Evolutionary conservation across 805 yeast species (phyloP), one percentile per base, ranked within the genome.

Genomic region (Sugiyamaella lignohabitans): DNA sequence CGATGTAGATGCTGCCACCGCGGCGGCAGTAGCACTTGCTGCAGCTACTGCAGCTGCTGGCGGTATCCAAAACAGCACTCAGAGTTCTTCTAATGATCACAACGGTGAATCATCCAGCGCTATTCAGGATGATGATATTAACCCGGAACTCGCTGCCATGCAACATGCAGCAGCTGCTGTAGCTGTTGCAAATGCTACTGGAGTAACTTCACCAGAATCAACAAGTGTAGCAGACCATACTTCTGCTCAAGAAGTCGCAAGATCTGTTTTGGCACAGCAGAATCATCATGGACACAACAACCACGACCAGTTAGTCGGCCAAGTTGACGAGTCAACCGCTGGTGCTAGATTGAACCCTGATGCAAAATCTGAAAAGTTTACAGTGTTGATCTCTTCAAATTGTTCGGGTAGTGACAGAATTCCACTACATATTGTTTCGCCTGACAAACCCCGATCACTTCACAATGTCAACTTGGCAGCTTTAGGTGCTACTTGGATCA

Each of bases 371-470:
- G 27, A 34, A n/a, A 44, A 44, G 32, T 44, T 47, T 38, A 29
- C 43, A 8, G 27, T 43, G 5, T 37, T 43, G 11, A 21, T 47
- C 22, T 47, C 47, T 34, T 22, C 41, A 18, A 44, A 39, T 22
- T 22, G 36, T 17, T 43, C 51, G 3, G 51, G 51, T 10, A 29
- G 39, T n/a, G 51, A 47, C 17, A 27, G 51, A 11, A 18, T 47
- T n/a, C 51, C 51, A 11, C 19, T 47, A 20, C 38, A 47, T 44
- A 34, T 47, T 17, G 36, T 47, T 18, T 47, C 47, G 16, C n/a
- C 51, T 3, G 43, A 45, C 19, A 20, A 30, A 16, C 51, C 47
- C n/a, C 14, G 27, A 6, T 42, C 51, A 21, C 29, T 47, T 10
- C 29, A 47, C 4, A 41, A 41, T 21, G 40, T 44, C 16, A 44